phyloP scores from a whole-genome alignment of 129 eudicot genomes.

The Centaurea solstitialis region DNA sequence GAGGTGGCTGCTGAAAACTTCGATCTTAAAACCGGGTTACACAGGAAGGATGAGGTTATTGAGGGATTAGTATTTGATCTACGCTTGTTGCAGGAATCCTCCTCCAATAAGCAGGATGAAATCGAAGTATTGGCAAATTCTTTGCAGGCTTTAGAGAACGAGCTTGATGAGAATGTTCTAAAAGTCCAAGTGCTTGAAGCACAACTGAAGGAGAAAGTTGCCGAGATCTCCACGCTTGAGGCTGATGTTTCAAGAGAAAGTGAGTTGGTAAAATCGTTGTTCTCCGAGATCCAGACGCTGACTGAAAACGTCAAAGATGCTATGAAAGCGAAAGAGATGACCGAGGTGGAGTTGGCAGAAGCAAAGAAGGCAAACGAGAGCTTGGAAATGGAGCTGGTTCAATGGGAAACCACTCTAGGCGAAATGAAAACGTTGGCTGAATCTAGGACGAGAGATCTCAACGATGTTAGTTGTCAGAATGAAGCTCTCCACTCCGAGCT shows the following conservation, averaged over 20 bases:
- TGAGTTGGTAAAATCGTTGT: slow-evolving; percentile 40
- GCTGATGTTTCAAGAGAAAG: slow-evolving; percentile 47
- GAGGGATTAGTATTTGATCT: slow-evolving; percentile 76
- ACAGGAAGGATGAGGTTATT: slow-evolving; percentile 71
- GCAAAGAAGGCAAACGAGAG: slow-evolving; percentile 45
- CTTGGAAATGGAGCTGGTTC: slow-evolving; percentile 58
- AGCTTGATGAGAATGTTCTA: slow-evolving; percentile 52
- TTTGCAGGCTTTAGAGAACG: slow-evolving; percentile 51
- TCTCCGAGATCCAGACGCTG: slow-evolving; percentile 46
- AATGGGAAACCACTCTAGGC: slow-evolving; percentile 49
- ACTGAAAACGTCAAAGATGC: slow-evolving; percentile 45
- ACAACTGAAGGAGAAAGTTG: slow-evolving; percentile 58
- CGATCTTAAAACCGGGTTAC: slow-evolving; percentile 56
- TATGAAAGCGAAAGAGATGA: slow-evolving; percentile 43
- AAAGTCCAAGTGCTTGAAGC: slow-evolving; percentile 56
- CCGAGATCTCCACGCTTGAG: slow-evolving; percentile 47
- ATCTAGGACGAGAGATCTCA: slow-evolving; percentile 47
- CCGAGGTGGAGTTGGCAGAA: slow-evolving; percentile 57
- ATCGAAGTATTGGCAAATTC: slow-evolving; percentile 54
- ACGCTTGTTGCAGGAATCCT: slow-evolving; percentile 73
- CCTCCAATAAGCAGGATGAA: slow-evolving; percentile 69
- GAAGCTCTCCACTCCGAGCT: slow-evolving; percentile 52
- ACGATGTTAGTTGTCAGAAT: slow-evolving; percentile 46
- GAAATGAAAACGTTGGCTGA: slow-evolving; percentile 51
- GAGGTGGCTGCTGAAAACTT: slow-evolving; percentile 43